These are phyloP conservation scores for Hymenotorrendiella dingleyae DNA, from an alignment of 2,329 filamentous ascomycete species.

Conservation along the genomic window DNA sequence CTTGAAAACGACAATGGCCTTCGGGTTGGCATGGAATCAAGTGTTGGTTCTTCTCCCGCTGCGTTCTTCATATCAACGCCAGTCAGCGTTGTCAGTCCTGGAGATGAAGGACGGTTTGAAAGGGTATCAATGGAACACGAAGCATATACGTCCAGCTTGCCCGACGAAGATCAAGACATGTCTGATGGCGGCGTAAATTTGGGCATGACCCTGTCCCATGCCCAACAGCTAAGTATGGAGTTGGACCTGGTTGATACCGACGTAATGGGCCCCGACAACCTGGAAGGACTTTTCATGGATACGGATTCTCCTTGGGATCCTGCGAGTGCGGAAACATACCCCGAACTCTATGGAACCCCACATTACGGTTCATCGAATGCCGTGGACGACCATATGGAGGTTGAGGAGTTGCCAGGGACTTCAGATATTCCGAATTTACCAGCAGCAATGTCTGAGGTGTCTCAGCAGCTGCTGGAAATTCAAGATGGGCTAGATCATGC, in stretches of 20 bases:
- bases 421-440: conserved; percentile 15
- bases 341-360: too few relatives aligned
- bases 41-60: neutral
- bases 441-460: conserved; percentile 25
- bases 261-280: conserved; percentile 16
- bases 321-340: too few relatives aligned
- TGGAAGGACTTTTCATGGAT: conserved; percentile 4
- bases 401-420: neutral
- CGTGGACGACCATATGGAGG: neutral
- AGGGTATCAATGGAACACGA: conserved; percentile 13
- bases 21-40: conserved; percentile 1
- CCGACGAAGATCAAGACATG: conserved; percentile 28
- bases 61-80: conserved; percentile 10
- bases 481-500: conserved; percentile 28
- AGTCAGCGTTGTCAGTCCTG: conserved; percentile 15
- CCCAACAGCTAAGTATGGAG: conserved; percentile 20
- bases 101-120: conserved; percentile 9
- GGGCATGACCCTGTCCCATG: conserved; percentile 18
- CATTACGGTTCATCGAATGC: too few relatives aligned
- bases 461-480: conserved; percentile 27
- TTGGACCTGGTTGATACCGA: conserved; percentile 24
- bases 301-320: neutral
- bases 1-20: conserved; percentile 13
- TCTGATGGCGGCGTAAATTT: conserved; percentile 24
- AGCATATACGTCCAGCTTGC: conserved; percentile 3